Percentiles rank a stretch among this genome's conserved stretches.
Conservation (phyloP, 305 asterid genomes). For the Coffea humblotiana region DNA sequence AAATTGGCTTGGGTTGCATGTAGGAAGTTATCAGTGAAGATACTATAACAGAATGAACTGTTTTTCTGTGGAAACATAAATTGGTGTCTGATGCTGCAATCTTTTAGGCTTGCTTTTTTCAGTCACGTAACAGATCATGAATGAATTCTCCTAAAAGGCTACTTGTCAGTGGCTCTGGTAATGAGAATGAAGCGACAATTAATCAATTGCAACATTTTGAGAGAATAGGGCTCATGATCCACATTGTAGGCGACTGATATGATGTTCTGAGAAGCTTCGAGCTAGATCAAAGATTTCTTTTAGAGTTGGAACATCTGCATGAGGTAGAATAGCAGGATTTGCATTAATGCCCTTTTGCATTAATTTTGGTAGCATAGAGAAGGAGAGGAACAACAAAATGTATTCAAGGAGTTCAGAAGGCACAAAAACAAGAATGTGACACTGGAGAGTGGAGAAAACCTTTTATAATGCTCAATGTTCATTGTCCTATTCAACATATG, state of each 20-base stretch:
- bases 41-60: not conserved
- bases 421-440: not conserved
- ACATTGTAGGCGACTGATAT: too few species aligned
- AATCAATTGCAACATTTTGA: too few species aligned
- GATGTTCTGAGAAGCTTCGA: not conserved
- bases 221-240: too few species aligned
- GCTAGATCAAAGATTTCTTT: not conserved
- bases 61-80: not conserved
- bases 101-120: too few species aligned
- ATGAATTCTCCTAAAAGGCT: too few species aligned
- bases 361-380: conserved; percentile 2
- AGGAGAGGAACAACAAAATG: not conserved
- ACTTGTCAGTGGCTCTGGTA: too few species aligned
- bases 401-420: not conserved
- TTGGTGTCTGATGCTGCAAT: not conserved
- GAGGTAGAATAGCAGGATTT: not conserved
- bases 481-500: not conserved
- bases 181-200: too few species aligned
- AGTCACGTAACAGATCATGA: too few species aligned
- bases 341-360: not conserved
- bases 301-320: not conserved
- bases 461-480: not conserved
- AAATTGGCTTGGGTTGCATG: not conserved
- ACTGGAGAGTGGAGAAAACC: not conserved
- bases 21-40: not conserved